Conservation (phyloP, 169 alveolate genomes). For the Plasmodium gaboni region DNA sequence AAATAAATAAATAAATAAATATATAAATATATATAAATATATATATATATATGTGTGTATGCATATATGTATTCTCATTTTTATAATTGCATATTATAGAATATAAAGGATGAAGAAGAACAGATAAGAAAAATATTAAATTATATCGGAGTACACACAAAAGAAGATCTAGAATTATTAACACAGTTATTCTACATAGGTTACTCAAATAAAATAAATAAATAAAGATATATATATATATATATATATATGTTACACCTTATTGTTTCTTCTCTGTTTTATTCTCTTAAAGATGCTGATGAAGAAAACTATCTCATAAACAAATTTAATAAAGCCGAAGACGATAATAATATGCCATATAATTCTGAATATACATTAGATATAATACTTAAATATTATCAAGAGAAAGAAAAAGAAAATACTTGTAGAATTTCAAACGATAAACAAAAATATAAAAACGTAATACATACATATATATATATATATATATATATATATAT, state of each 20-base stretch:
- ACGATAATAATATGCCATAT: slow-evolving; percentile 6
- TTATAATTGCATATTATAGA: background rate
- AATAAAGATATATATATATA: background rate
- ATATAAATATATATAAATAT: background rate
- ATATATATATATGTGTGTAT: background rate
- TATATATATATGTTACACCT: too few relatives aligned
- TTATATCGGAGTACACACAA: slow-evolving; percentile 48
- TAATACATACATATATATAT: background rate
- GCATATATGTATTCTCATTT: background rate
- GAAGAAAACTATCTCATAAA: slow-evolving; percentile 17
- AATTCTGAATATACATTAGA: slow-evolving; percentile 45
- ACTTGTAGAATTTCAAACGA: slow-evolving; percentile 30
- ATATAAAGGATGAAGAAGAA: slow-evolving; percentile 31
- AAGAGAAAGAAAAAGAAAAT: slow-evolving; percentile 72
- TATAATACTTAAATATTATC: slow-evolving; percentile 56
- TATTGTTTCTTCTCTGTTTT: too few relatives aligned
- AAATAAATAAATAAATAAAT: background rate
- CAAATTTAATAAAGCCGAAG: slow-evolving; percentile 20
- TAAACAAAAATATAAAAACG: slow-evolving; percentile 64
- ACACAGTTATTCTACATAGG: slow-evolving; percentile 49
- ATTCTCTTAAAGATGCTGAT: slow-evolving; percentile 3
- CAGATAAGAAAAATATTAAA: slow-evolving; percentile 33
- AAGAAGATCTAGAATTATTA: slow-evolving; percentile 50
- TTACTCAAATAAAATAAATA: slow-evolving; percentile 8
- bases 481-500: too few relatives aligned